phyloP scores from a whole-genome alignment of 2,329 filamentous ascomycete genomes.

The Pochonia chlamydosporia region DNA sequence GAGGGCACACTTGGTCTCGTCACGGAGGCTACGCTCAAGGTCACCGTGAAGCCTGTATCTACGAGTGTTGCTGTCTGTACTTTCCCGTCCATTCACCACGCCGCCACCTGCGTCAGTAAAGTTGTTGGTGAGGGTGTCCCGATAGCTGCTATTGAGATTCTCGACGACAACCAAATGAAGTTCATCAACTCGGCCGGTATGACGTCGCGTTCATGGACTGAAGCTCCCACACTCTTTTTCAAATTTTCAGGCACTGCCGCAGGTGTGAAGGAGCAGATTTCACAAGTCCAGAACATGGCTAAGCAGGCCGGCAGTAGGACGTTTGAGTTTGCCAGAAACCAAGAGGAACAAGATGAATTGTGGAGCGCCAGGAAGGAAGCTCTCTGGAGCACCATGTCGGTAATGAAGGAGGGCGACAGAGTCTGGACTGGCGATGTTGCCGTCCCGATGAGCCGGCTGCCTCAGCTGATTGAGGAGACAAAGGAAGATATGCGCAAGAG shows the following conservation, averaged over 20 bases:
- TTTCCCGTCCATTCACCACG: constrained; percentile 56
- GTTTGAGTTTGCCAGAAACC: constrained; percentile 71
- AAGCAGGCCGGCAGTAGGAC: constrained; percentile 55
- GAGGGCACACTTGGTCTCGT: constrained; percentile 89
- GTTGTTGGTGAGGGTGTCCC: constrained; percentile 78
- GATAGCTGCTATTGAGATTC: constrained; percentile 85
- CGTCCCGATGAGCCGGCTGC: constrained; percentile 69
- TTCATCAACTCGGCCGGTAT: constrained; percentile 60
- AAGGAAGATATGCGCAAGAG: constrained; percentile 37
- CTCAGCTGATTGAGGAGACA: constrained; percentile 73
- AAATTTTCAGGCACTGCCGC: constrained; percentile 69
- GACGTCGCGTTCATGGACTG: constrained; percentile 62
- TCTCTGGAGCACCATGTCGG: constrained; percentile 72
- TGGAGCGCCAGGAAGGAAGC: constrained; percentile 84
- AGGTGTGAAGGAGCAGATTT: constrained; percentile 74
- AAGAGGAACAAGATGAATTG: constrained; percentile 67
- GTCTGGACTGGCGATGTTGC: constrained; percentile 87
- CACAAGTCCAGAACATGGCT: constrained; percentile 59
- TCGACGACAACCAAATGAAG: constrained; percentile 86
- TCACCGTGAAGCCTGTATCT: constrained; percentile 73
- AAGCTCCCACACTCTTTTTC: constrained; percentile 75
- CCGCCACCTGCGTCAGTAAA: constrained; percentile 71
- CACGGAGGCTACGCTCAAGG: constrained; percentile 83
- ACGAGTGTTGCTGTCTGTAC: constrained; percentile 72
- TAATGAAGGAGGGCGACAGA: constrained; percentile 58